Percentiles rank a stretch among this genome's conserved stretches.
Evolutionary conservation across 225 moss, liverwort and hornwort species (phyloP).

Genomic region (Bryum argenteum): DNA sequence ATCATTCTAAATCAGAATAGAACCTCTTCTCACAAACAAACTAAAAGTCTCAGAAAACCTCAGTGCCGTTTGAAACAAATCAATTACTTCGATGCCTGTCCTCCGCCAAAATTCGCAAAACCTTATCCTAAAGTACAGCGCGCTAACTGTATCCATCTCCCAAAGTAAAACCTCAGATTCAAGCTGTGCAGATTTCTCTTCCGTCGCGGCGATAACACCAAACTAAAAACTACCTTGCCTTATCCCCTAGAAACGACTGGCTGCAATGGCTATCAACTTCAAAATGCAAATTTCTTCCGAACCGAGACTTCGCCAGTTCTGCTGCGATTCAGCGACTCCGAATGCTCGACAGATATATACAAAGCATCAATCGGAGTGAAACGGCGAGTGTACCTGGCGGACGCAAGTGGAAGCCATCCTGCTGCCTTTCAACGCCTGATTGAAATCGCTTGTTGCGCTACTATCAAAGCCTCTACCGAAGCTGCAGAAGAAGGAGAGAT

Average conservation of each 20-base stretch:
- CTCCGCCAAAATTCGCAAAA: neutral
- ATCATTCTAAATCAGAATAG: constrained; percentile 3
- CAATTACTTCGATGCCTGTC: too few species aligned
- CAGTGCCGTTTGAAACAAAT: neutral
- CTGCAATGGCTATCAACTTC: neutral
- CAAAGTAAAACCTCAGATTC: constrained; percentile 3
- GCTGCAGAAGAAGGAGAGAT: neutral
- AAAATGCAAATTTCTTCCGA: neutral
- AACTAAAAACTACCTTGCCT: neutral
- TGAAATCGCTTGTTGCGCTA: constrained; percentile 10
- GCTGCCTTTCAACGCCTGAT: constrained; percentile 28
- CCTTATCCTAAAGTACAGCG: neutral
- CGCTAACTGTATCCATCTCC: neutral
- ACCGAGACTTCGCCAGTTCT: neutral
- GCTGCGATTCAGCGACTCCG: neutral
- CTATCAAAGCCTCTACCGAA: constrained; percentile 11
- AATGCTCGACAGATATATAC: neutral
- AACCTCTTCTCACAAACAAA: neutral
- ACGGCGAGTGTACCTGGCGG: constrained; percentile 39
- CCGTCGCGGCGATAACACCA: neutral
- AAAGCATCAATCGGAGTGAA: neutral
- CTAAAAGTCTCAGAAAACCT: neutral
- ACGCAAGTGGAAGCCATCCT: constrained; percentile 52
- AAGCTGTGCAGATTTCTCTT: neutral
- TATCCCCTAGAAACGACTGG: neutral